phyloP scores from a whole-genome alignment of 2,329 filamentous ascomycete genomes.

The Trichoderma sp. region DNA sequence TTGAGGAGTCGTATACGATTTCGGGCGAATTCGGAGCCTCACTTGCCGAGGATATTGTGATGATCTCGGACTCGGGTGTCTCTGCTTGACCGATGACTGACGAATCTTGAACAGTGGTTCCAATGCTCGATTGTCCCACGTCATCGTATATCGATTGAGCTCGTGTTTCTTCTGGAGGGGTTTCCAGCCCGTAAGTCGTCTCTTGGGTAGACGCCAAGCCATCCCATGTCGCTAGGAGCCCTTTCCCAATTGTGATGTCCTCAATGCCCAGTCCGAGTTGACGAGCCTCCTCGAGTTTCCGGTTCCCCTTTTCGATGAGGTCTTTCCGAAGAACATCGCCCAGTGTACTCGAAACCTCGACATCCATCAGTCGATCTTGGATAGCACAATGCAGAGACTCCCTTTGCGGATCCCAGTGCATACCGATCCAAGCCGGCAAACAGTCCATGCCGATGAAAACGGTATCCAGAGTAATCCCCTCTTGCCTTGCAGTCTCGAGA shows the following conservation, averaged over 20 bases:
- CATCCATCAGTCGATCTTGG: constrained; percentile 26
- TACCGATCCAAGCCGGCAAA: constrained; percentile 29
- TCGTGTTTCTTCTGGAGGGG: background rate
- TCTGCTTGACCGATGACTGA: background rate
- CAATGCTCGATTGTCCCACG: background rate
- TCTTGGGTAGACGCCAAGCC: background rate
- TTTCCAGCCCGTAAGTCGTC: background rate
- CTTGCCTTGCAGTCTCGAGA: constrained; percentile 25
- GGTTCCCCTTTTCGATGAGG: constrained; percentile 29
- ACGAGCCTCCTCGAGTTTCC: constrained; percentile 28
- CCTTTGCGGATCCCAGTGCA: constrained; percentile 26
- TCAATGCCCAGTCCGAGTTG: constrained; percentile 23
- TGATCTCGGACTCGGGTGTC: background rate
- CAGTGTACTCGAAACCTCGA: constrained; percentile 22
- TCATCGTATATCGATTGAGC: too few relatives aligned
- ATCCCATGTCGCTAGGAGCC: constrained; percentile 32
- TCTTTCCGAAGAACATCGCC: constrained; percentile 24
- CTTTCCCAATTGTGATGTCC: constrained; percentile 27
- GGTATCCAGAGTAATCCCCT: constrained; percentile 20
- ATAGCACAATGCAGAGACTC: constrained; percentile 28
- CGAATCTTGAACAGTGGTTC: background rate
- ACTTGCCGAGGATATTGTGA: background rate
- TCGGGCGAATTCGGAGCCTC: background rate
- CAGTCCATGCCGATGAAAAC: constrained; percentile 31
- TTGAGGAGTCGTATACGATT: background rate